phyloP scores from a whole-genome alignment of 179 eudicot species.

The Monotropa hypopitys region DNA sequence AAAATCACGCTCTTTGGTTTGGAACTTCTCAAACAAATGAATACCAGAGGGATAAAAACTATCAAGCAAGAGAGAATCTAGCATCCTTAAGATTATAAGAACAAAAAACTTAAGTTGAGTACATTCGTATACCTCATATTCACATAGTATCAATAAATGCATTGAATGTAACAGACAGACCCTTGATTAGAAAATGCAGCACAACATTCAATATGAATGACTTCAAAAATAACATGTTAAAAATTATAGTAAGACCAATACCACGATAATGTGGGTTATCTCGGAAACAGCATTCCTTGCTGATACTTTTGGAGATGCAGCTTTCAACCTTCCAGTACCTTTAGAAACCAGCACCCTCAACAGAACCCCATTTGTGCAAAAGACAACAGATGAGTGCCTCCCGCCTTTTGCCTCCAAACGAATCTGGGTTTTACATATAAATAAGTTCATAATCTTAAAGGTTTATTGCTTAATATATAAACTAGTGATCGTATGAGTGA shows the following conservation, averaged over 20 bases:
- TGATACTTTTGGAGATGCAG: conserved; percentile 16
- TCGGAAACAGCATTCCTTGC: conserved; percentile 27
- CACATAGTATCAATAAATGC: neutral
- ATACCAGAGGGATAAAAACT: neutral
- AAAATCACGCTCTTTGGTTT: neutral
- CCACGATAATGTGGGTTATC: conserved; percentile 88
- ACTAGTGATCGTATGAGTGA: neutral
- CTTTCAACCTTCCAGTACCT: conserved; percentile 28
- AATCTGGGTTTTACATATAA: conserved; percentile 39
- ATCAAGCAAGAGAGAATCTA: neutral
- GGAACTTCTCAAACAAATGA: neutral
- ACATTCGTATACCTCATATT: neutral
- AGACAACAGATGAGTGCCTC: conserved; percentile 53
- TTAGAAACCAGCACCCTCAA: conserved; percentile 55
- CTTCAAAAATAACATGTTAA: neutral
- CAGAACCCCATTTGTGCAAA: conserved; percentile 83
- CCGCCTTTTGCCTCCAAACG: conserved; percentile 85
- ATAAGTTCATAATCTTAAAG: neutral
- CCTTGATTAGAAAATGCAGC: neutral
- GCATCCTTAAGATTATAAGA: neutral
- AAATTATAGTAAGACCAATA: conserved; percentile 18
- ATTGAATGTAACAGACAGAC: neutral
- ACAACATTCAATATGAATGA: neutral
- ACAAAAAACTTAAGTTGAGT: neutral
- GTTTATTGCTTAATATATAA: neutral